Evolutionary conservation across 2,329 filamentous ascomycete genomes (phyloP), one percentile per base, ranked within the genome.

Genomic region (Nothopassalora personata): DNA sequence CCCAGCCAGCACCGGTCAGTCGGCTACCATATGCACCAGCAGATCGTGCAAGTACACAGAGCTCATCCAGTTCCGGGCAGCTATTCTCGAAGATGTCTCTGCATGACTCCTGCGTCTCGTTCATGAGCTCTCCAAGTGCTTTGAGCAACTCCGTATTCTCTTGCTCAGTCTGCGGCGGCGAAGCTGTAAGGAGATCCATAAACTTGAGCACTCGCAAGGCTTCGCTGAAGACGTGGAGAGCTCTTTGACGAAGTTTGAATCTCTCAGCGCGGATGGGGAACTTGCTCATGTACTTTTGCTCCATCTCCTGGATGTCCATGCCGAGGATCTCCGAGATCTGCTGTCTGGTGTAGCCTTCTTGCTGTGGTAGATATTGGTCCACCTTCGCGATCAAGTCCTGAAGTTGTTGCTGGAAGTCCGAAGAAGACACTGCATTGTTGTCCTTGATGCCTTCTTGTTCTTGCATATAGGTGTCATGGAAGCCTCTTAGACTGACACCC

Each of bases 1-100:
- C 94, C 94, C 94, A 99, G 3, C 94, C 94, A 0, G 94, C 94
- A 43, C 94, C 94, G 0, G 93, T 97, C 67, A 97, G 77, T 28
- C 93, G 81, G 67, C 89, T 91, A 30, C 93, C 94, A 72, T 91
- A 91, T 18, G 89, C 85, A 1, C 94, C 94, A 0, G 89, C 89
- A 15, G 79, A 80, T 30, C 86, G 81, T 0, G 92, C 92, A 65
- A 97, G 87, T 43, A 80, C 74, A 74, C 93, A 97, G 39, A 99
- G 83, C 62, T 90, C 82, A 73, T 99, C 93, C n/a, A 97, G 83
- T 75, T 97, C 92, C 0, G 89, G 86, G 68, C 90, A 96, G 68
- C 89, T 94, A 78, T 93, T 97, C 70, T 97, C 90, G 75, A 94
- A 99, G 4, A 90, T 75, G 15, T 92, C 88, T 54, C 90, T 83